A percentile compares a stretch with the other conserved stretches of the same genome.
Evolutionary conservation across 2,329 filamentous ascomycete genomes (phyloP).

Genomic region (Paraphaeosphaeria sporulosa): DNA sequence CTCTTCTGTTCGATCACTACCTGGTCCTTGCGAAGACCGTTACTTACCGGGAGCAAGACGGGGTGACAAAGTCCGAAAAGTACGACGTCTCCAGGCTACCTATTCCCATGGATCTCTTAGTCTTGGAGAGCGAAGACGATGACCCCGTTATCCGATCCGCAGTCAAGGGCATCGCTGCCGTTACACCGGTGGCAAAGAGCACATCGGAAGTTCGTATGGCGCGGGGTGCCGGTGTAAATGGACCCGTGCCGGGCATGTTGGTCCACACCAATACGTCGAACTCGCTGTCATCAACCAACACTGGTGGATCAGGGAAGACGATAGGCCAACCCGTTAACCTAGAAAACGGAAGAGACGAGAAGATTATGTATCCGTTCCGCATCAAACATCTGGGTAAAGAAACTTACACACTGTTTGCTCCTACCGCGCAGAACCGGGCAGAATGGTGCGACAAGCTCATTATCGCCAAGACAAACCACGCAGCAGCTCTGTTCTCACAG

Average conservation of each 20-base stretch:
- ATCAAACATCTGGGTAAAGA: conserved; percentile 96
- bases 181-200: conserved; percentile 56
- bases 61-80: conserved; percentile 75
- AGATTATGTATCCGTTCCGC: conserved; percentile 89
- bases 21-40: conserved; percentile 87
- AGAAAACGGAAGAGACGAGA: conserved; percentile 71
- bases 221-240: conserved; percentile 49
- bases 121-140: conserved; percentile 91
- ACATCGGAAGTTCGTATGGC: conserved; percentile 60
- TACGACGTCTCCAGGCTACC: conserved; percentile 96
- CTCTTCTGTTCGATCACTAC: conserved; percentile 95
- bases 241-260: conserved; percentile 59
- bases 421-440: conserved; percentile 74
- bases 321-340: conserved; percentile 57
- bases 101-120: conserved; percentile 95
- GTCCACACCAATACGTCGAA: conserved; percentile 73
- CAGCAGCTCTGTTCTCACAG: conserved; percentile 84
- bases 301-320: conserved; percentile 61
- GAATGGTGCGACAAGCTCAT: conserved; percentile 96
- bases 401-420: conserved; percentile 88
- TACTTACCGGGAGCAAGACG: conserved; percentile 71
- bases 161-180: conserved; percentile 72
- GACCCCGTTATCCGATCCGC: conserved; percentile 84
- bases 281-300: conserved; percentile 59
- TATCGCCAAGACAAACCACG: conserved; percentile 92